These are phyloP conservation scores for Zhuliangozyma parablackwelliae DNA, from an alignment of 1,139 yeast species.

Conservation along the genomic window DNA sequence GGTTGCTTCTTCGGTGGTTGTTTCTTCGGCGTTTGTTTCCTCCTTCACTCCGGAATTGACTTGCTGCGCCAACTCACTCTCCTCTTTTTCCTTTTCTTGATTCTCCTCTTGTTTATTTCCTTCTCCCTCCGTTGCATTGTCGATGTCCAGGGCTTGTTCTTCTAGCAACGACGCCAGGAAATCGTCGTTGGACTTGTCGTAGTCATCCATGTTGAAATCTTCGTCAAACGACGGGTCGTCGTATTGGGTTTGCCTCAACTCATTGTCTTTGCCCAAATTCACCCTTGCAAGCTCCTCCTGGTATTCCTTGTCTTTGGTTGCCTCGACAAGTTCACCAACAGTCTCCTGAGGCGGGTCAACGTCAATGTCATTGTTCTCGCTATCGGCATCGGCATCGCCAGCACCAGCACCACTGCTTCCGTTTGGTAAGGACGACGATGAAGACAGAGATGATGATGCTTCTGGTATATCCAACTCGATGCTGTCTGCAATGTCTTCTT, in stretches of 20 bases:
- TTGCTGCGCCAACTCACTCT: neutral
- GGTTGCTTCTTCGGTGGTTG: conserved; percentile 5
- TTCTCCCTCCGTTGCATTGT: neutral
- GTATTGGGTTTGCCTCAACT: conserved; percentile 8
- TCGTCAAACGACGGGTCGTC: conserved; percentile 13
- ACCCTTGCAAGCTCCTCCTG: conserved; percentile 34
- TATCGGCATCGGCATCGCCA: neutral
- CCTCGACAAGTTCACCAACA: neutral
- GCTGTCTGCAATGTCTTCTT: conserved; percentile 31
- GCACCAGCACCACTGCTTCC: neutral
- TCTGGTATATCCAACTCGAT: conserved; percentile 5
- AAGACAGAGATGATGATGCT: neutral
- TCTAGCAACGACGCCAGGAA: conserved; percentile 8
- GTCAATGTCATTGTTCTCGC: neutral
- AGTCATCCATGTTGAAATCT: conserved; percentile 8
- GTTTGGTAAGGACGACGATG: neutral
- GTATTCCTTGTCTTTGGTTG: conserved; percentile 27
- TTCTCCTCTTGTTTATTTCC: conserved; percentile 11
- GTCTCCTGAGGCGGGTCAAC: neutral
- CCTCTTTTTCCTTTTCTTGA: too few species aligned
- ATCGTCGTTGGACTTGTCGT: conserved; percentile 9
- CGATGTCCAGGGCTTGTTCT: too few species aligned
- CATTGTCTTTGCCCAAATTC: conserved; percentile 11
- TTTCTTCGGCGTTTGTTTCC: conserved; percentile 15
- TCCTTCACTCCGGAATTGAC: neutral